Evolutionary conservation across 768 basidiomycete genomes (phyloP).

Genomic region (Boletus tylopilopsis): DNA sequence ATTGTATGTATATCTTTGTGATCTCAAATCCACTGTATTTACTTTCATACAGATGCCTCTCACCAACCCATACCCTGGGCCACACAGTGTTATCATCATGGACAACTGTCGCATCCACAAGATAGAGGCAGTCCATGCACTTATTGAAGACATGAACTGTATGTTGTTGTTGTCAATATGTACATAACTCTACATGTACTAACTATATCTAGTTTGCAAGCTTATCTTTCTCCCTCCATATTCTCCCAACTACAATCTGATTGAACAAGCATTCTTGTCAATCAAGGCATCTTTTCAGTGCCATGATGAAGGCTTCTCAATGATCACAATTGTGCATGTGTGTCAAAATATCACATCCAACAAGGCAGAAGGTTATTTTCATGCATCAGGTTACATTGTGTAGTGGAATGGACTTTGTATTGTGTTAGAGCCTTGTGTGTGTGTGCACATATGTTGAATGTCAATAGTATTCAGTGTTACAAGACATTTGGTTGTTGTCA

Average conservation of each 20-base stretch:
- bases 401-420: not conserved
- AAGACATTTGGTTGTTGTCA: too few species aligned
- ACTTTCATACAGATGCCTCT: not conserved
- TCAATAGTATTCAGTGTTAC: too few species aligned
- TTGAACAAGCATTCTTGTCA: too few species aligned
- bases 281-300: not conserved
- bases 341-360: slow-evolving; percentile 3
- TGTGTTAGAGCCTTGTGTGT: too few species aligned
- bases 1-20: not conserved
- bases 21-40: not conserved
- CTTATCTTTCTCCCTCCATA: too few species aligned
- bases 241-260: too few species aligned
- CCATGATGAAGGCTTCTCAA: not conserved
- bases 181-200: not conserved
- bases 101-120: slow-evolving; percentile 28
- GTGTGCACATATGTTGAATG: too few species aligned
- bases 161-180: not conserved
- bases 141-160: slow-evolving; percentile 22
- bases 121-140: slow-evolving; percentile 13
- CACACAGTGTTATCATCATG: slow-evolving; percentile 15
- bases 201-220: not conserved
- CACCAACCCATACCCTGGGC: not conserved
- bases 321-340: not conserved
- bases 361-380: slow-evolving; percentile 5
- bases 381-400: not conserved